Conservation (phyloP, 2,329 filamentous ascomycete genomes). For the Diaporthe eres region DNA sequence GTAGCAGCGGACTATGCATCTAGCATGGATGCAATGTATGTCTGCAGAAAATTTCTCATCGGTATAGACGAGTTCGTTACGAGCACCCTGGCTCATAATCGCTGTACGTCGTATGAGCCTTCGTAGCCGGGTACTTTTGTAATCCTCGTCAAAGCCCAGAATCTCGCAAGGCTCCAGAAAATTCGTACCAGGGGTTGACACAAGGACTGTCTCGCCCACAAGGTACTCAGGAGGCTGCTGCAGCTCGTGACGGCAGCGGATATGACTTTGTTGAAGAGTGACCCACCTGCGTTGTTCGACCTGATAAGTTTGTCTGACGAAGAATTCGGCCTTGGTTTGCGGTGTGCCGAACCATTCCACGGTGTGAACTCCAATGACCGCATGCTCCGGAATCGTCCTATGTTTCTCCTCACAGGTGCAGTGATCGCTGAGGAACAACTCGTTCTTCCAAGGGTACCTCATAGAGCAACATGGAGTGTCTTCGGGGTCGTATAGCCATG, state of each 20-base stretch:
- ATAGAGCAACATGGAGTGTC: constrained; percentile 80
- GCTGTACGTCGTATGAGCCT: constrained; percentile 64
- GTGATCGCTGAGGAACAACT: constrained; percentile 83
- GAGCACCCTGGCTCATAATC: constrained; percentile 54
- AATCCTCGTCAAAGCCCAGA: constrained; percentile 50
- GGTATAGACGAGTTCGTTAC: constrained; percentile 74
- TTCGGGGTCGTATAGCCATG: constrained; percentile 80
- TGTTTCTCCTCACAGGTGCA: constrained; percentile 73
- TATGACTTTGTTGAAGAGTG: constrained; percentile 68
- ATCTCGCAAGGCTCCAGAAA: constrained; percentile 75
- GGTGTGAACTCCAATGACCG: constrained; percentile 70
- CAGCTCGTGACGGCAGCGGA: constrained; percentile 63
- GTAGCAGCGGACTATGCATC: constrained; percentile 74
- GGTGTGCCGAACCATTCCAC: constrained; percentile 71
- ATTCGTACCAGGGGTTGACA: constrained; percentile 50
- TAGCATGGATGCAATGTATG: constrained; percentile 61
- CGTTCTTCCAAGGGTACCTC: constrained; percentile 78
- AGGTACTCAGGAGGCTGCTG: constrained; percentile 51
- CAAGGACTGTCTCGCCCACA: constrained; percentile 73
- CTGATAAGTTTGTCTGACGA: constrained; percentile 80
- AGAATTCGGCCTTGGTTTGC: constrained; percentile 65
- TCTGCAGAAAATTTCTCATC: constrained; percentile 57
- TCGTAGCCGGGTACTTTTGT: constrained; percentile 60
- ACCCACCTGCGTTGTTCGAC: constrained; percentile 73
- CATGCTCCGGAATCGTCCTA: constrained; percentile 63